Conservation (phyloP, 768 basidiomycete species). For the Leccinellum luteum region DNA sequence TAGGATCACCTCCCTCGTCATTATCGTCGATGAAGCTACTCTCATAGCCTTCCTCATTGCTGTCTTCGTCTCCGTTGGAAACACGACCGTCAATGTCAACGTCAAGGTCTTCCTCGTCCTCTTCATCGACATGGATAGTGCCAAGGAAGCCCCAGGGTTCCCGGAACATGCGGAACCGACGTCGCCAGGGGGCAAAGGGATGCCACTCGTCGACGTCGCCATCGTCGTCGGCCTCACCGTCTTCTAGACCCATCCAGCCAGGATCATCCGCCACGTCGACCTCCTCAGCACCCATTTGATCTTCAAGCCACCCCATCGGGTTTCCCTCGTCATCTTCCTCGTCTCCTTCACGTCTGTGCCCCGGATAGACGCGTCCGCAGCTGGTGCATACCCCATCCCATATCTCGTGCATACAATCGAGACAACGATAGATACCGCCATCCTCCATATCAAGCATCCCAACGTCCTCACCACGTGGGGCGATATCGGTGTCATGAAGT, state of each 20-base stretch:
- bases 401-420: conserved; percentile 78
- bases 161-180: conserved; percentile 12
- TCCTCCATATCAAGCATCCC: conserved; percentile 75
- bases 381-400: conserved; percentile 61
- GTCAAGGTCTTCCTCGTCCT: conserved; percentile 20
- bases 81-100: conserved; percentile 9
- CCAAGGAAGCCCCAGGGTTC: conserved; percentile 18
- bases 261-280: conserved; percentile 30
- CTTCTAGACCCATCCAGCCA: conserved; percentile 33
- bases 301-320: conserved; percentile 35
- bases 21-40: conserved; percentile 58
- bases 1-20: conserved; percentile 16
- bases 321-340: conserved; percentile 30
- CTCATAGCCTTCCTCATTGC: conserved; percentile 43
- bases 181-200: conserved; percentile 18
- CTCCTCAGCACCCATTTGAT: conserved; percentile 36
- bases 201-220: conserved; percentile 25
- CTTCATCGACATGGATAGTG: conserved; percentile 22
- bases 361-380: conserved; percentile 60
- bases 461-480: conserved; percentile 37
- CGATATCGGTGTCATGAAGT: conserved; percentile 12
- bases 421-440: conserved; percentile 72
- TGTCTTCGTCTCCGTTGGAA: conserved; percentile 18
- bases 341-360: conserved; percentile 37
- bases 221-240: conserved; percentile 34